Percentiles rank a stretch among this genome's conserved stretches.
Evolutionary conservation across 2,329 filamentous ascomycete genomes (phyloP).

Genomic region (Verticillium klebahnii): DNA sequence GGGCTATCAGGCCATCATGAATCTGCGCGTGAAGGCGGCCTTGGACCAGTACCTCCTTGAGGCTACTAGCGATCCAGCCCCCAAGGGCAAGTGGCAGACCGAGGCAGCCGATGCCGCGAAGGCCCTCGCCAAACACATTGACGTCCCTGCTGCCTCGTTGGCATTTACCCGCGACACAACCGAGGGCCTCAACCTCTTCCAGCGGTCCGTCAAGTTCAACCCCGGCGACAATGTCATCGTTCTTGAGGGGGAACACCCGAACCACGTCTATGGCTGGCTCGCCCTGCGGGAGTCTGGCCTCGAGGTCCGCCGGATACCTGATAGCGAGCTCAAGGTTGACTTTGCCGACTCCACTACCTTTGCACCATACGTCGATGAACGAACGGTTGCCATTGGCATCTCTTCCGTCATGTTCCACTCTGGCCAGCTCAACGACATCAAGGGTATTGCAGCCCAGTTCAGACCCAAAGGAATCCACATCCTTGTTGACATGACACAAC

Average conservation of each 20-base stretch:
- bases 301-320: conserved; percentile 21
- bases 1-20: not conserved
- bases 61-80: not conserved
- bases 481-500: conserved; percentile 24
- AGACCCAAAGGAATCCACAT: conserved; percentile 22
- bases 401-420: conserved; percentile 27
- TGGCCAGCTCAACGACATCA: conserved; percentile 25
- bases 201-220: conserved; percentile 15
- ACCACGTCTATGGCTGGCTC: conserved; percentile 24
- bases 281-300: conserved; percentile 19
- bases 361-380: conserved; percentile 21
- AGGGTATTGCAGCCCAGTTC: conserved; percentile 18
- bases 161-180: conserved; percentile 27
- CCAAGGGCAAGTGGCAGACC: conserved; percentile 13
- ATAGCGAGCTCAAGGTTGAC: conserved; percentile 3
- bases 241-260: conserved; percentile 26
- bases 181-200: conserved; percentile 23
- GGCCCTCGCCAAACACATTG: conserved; percentile 21
- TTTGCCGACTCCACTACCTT: conserved; percentile 18
- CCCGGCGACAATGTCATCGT: conserved; percentile 26
- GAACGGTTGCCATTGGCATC: conserved; percentile 24
- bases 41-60: not conserved
- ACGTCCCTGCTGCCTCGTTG: conserved; percentile 17
- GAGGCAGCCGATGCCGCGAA: conserved; percentile 14
- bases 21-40: not conserved